A percentile compares a stretch with the other conserved stretches of the same genome.
phyloP scores from a whole-genome alignment of 352 stramenopile genomes.

The Pythium aquatile region DNA sequence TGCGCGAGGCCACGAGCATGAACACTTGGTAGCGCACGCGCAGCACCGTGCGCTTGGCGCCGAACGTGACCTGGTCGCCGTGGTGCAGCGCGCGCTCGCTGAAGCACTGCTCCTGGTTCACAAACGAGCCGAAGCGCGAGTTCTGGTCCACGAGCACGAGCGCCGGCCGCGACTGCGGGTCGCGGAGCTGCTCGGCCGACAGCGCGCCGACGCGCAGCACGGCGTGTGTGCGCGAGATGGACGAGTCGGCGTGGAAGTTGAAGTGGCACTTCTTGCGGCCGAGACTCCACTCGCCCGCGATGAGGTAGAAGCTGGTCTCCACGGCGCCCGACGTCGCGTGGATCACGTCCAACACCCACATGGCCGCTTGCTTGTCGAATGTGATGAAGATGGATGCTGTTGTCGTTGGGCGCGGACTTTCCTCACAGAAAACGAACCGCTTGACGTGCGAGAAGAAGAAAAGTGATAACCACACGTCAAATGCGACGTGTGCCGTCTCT shows the following conservation, averaged over 20 bases:
- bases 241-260: slow-evolving; percentile 79
- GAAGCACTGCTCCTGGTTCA: slow-evolving; percentile 75
- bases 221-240: slow-evolving; percentile 80
- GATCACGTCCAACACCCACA: slow-evolving; percentile 83
- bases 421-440: neutral
- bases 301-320: slow-evolving; percentile 74
- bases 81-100: slow-evolving; percentile 46
- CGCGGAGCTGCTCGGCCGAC: slow-evolving; percentile 48
- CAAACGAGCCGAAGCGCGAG: slow-evolving; percentile 86
- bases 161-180: slow-evolving; percentile 52
- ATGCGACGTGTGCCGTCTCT: neutral
- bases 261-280: slow-evolving; percentile 84
- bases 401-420: neutral
- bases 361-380: slow-evolving; percentile 15
- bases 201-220: slow-evolving; percentile 72
- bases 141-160: slow-evolving; percentile 78
- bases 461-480: slow-evolving; percentile 1
- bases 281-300: slow-evolving; percentile 82
- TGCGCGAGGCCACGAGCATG: slow-evolving; percentile 74
- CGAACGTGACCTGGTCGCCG: slow-evolving; percentile 80
- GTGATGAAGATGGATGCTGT: slow-evolving; percentile 1
- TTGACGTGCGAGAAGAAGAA: neutral
- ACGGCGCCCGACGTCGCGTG: slow-evolving; percentile 34
- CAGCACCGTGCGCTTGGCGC: slow-evolving; percentile 78
- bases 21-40: slow-evolving; percentile 81